These are phyloP conservation scores for Lobosporangium transversale DNA, from an alignment of 192 early-diverging fungal genomes.

Conservation along the genomic window DNA sequence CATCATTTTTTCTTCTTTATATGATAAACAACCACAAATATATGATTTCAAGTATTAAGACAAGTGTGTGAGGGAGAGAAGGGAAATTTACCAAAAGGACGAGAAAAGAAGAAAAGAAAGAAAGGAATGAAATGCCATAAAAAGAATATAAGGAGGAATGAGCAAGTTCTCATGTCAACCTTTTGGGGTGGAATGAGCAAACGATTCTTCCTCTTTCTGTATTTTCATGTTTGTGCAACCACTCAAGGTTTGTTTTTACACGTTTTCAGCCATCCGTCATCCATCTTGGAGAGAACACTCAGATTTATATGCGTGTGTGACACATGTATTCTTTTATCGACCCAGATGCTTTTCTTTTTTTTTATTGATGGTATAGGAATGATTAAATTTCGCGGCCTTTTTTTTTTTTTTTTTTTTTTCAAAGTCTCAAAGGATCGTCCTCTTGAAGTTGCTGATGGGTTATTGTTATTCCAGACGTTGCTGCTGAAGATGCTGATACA, in stretches of 20 bases:
- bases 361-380: neutral
- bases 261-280: too few relatives aligned
- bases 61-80: neutral
- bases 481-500: neutral
- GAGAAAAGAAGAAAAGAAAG: neutral
- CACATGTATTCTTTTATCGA: neutral
- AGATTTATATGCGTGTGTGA: too few relatives aligned
- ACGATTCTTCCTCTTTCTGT: neutral
- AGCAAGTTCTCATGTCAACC: too few relatives aligned
- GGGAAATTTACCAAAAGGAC: too few relatives aligned
- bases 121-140: conserved; percentile 3
- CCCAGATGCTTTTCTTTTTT: neutral
- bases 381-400: too few relatives aligned
- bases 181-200: neutral
- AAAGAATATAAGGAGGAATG: neutral
- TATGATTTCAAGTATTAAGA: neutral
- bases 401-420: too few relatives aligned
- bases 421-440: conserved; percentile 45
- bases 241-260: conserved; percentile 19
- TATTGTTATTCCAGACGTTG: conserved; percentile 9
- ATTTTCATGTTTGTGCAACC: conserved; percentile 15
- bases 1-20: conserved; percentile 19
- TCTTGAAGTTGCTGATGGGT: conserved; percentile 18
- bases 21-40: neutral
- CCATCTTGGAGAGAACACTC: too few relatives aligned